phyloP scores from a whole-genome alignment of 1,284 basidiomycete genomes.

The Trichosporon ovoides region DNA sequence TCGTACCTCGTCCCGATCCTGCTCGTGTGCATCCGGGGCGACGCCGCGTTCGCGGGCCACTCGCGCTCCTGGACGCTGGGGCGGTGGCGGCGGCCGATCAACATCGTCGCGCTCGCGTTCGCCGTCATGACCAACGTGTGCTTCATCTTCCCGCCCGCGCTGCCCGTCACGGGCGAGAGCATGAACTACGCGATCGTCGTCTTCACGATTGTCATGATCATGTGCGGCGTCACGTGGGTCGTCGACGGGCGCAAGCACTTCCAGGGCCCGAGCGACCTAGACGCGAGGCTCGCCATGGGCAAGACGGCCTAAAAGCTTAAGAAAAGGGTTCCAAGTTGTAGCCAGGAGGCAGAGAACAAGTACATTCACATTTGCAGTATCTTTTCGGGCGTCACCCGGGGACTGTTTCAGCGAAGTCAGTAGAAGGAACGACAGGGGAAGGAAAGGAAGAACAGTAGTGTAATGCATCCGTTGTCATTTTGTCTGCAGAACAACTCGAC shows the following conservation, averaged over 20 bases:
- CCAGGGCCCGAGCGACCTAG: conserved; percentile 47
- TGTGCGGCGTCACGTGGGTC: conserved; percentile 44
- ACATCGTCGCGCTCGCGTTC: conserved; percentile 48
- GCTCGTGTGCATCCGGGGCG: conserved; percentile 49
- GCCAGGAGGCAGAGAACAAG: no score
- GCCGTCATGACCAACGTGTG: conserved; percentile 50
- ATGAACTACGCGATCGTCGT: conserved; percentile 52
- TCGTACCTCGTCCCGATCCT: conserved; percentile 43
- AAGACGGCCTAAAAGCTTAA: not conserved
- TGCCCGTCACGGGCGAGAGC: conserved; percentile 43
- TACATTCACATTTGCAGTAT: no score
- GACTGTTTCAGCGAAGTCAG: no score
- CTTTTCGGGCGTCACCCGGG: no score
- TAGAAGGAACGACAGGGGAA: no score
- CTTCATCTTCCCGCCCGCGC: conserved; percentile 53
- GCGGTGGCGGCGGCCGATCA: conserved; percentile 35
- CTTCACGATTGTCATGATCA: conserved; percentile 34
- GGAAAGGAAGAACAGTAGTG: no score
- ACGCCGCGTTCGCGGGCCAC: conserved; percentile 38
- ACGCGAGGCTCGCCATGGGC: conserved; percentile 8
- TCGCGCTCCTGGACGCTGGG: conserved; percentile 41
- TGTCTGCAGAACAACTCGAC: no score
- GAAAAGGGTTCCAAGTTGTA: no score
- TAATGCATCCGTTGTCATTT: not conserved
- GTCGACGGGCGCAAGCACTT: conserved; percentile 45